Base-by-base conservation (phyloP, 75 land plant species). In the Pinus albicaulis region DNA sequence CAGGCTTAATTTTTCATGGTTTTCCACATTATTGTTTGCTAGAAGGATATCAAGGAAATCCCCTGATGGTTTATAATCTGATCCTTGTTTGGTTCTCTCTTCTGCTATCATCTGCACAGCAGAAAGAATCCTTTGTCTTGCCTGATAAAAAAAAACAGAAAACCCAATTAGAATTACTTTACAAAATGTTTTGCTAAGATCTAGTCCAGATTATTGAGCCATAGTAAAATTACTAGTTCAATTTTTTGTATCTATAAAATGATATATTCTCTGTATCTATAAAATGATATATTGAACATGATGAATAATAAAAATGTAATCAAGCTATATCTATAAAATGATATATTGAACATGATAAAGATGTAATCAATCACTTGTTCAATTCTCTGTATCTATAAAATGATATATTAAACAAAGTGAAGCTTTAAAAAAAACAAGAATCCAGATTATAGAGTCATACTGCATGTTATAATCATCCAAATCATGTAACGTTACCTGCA, bases 11-110 rank as follows among this genome's bases (percentile, higher is more conserved):
- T 28, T 87, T 62, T 87, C 86, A 15, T 87, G 82, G 57, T 85
- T 82, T 60, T 26, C 76, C 63, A 87, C 52, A 52, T 13, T 74
- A n/a, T 24, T 63, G 10, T 72, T 79, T 1, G 64, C 57, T 57
- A 91, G 52, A 38, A 91, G 81, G 60, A 85, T 76, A 53, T 88
- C 90, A 48, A 91, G 77, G 62, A 88, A 88, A 55, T 91, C 92
- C 17, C 64, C 72, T 55, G 59, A 53, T 13, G 56, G 55, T 44
- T 53, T 71, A 26, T 53, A 48, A 20, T 15, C 73, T 23, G 10
- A 59, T 75, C 56, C 36, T 34, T 55, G 44, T 75, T 59, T 53
- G 53, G 72, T 23, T 64, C 85, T 83, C 58, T 80, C 83, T 75
- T 72, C 62, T 8, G 86, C 79, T 25, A 90, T 90, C n/a, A 63